These are phyloP conservation scores for Primulina huaijiensis DNA, from an alignment of 257 asterid genomes.

Conservation along the genomic window DNA sequence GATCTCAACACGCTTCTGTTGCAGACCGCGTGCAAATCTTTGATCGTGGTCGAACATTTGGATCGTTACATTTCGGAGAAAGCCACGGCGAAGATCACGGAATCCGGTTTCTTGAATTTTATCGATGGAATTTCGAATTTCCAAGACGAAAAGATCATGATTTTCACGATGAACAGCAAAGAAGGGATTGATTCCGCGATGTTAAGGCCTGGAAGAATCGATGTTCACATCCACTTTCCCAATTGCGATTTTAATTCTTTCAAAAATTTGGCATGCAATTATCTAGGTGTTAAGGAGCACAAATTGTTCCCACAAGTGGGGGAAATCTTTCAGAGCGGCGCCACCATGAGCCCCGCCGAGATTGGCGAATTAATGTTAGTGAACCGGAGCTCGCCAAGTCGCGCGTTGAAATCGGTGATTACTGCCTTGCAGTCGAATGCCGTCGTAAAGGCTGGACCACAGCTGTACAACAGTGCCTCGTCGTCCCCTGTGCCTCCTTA, in stretches of 20 bases:
- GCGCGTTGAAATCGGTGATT: constrained; percentile 57
- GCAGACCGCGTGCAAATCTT: constrained; percentile 45
- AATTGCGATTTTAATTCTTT: constrained; percentile 55
- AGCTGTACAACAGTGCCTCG: constrained; percentile 31
- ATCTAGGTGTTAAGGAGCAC: constrained; percentile 60
- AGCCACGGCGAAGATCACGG: constrained; percentile 33
- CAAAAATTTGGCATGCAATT: constrained; percentile 43
- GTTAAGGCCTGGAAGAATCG: constrained; percentile 61
- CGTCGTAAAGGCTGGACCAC: constrained; percentile 24
- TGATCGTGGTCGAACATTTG: constrained; percentile 58
- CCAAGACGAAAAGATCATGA: constrained; percentile 52
- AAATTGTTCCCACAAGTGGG: constrained; percentile 56
- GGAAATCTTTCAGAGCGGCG: constrained; percentile 58
- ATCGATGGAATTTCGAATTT: constrained; percentile 58
- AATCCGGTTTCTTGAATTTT: constrained; percentile 55
- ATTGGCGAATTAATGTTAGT: constrained; percentile 59
- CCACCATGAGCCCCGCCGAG: constrained; percentile 61
- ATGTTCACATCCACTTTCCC: constrained; percentile 54
- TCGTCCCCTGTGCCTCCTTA: constrained; percentile 39
- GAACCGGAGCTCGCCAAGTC: constrained; percentile 61
- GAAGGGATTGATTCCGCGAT: constrained; percentile 48
- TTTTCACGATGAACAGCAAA: constrained; percentile 57
- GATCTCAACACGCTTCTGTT: constrained; percentile 50
- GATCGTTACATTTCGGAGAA: constrained; percentile 41
- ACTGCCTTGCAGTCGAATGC: constrained; percentile 49